Base-by-base conservation (phyloP, 225 moss, liverwort and hornwort genomes). In the Pseudisothecium myosuroides region DNA sequence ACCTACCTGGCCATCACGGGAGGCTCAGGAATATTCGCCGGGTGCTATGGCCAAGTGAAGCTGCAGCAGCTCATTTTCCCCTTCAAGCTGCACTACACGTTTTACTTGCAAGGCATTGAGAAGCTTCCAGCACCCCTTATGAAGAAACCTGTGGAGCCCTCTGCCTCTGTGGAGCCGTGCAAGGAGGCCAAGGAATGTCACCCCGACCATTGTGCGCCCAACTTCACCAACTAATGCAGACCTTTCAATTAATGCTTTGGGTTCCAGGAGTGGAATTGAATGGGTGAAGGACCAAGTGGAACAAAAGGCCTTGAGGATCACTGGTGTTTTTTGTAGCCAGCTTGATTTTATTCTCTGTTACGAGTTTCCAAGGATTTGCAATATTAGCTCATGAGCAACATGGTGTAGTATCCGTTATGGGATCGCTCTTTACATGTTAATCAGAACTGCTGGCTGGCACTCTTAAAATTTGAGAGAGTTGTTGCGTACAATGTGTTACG, bases 51-150 rank as follows among this genome's bases (percentile, higher is more conserved):
- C 68, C 85, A 89, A 80, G 95, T 90, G 81, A 92, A 91, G 90
- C 83, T 95, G 37, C 93, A 90, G 8, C 95, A 93, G 39, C 41
- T 95, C 61, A 83, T 90, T 54, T 95, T 93, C 74, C 94, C 95
- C 12, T 82, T 90, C 84, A 95, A 95, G 80, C 94, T 95, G n/a
- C 88, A 93, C 86, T 95, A 95, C 79, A 95, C 94, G 6, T 95
- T 95, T 62, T 95, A 87, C 90, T 82, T 95, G 74, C 90, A 92
- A 43, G 95, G 95, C 69, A 92, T 95, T 11, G 41, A 81, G 73
- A 88, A 86, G 31, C 90, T 94, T 20, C 94, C 95, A 0, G 72
- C 27, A 5, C 73, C 45, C 13, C 89, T 94, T 7, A 22, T 6
- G 4, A 66, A 73, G 27, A 60, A 76, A 4, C 1, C 13, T 17